Evolutionary conservation across 2,329 filamentous ascomycete species (phyloP), one percentile per base, ranked within the genome.

Genomic region (Diaporthe australafricana): DNA sequence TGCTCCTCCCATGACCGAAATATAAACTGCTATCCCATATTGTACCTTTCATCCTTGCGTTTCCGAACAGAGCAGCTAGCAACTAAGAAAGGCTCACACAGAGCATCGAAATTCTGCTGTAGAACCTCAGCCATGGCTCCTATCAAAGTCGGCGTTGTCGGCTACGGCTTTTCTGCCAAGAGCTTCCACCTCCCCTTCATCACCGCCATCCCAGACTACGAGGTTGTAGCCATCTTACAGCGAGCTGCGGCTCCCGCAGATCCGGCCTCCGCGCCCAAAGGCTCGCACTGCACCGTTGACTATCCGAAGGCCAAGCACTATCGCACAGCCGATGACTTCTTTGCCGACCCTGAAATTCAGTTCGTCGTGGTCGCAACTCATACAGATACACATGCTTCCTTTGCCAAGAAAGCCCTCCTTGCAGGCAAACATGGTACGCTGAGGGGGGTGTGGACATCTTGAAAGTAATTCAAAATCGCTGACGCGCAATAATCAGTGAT

Each of bases 321-420:
- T 81, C 84, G 86, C 17, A 88, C 86, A 0, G 80, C 86, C 0
- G 87, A 91, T 17, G 87, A 89, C 2, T 84, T 93, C 78, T 86
- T 92, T 74, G 83, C 86, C 70, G 90, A 93, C 77, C 68, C 83
- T 0, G 82, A 81, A 17, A 68, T 68, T 12, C 42, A 87, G 73
- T 82, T 93, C 2, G 89, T 93, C 2, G 83, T 92, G 38, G 83
- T 93, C 32, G 89, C 42, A 32, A 68, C 65, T 40, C 65, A 88
- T 16, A 90, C 88, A 1, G 85, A 88, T 30, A 85, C 85, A 4
- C 90, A 92, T 78, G 89, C 86, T 70, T 79, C 82, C 4, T 84
- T 91, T 75, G 83, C 84, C 12, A 89, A 89, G 78, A 76, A 84
- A 72, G 88, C 89, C 0, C 80, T 93, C 14, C 55, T 40, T 17